Conservation (phyloP, 768 basidiomycete species). For the Termitomyces sp. region DNA sequence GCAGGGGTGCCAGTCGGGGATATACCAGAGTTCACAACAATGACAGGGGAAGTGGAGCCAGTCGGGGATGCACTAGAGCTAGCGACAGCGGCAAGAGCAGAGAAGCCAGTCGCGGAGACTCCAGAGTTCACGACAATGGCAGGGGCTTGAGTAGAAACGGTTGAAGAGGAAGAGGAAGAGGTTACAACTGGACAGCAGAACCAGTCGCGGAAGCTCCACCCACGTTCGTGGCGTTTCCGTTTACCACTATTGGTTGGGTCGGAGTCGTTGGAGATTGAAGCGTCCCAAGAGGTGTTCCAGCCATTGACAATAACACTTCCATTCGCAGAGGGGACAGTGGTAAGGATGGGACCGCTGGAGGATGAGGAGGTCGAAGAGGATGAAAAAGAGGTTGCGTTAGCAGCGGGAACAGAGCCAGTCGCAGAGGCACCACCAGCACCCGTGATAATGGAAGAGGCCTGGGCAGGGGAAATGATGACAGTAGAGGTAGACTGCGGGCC, state of each 20-base stretch:
- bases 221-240: neutral
- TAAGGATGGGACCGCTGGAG: slow-evolving; percentile 31
- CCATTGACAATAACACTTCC: slow-evolving; percentile 43
- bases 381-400: neutral
- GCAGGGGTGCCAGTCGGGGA: too few species aligned
- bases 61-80: too few species aligned
- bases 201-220: neutral
- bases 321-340: slow-evolving; percentile 35
- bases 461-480: slow-evolving; percentile 16
- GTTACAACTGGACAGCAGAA: neutral
- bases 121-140: neutral
- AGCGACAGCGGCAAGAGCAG: too few species aligned
- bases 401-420: neutral
- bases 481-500: slow-evolving; percentile 10
- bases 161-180: slow-evolving; percentile 3
- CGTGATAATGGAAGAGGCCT: slow-evolving; percentile 26
- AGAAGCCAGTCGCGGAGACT: neutral
- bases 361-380: slow-evolving; percentile 8
- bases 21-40: too few species aligned
- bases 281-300: slow-evolving; percentile 21
- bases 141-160: neutral
- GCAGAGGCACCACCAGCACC: slow-evolving; percentile 16
- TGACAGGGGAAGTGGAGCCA: too few species aligned
- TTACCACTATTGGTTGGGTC: neutral
- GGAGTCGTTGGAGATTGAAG: neutral